phyloP scores from a whole-genome alignment of 2,329 filamentous ascomycete species.

The Cladosporium sp. region DNA sequence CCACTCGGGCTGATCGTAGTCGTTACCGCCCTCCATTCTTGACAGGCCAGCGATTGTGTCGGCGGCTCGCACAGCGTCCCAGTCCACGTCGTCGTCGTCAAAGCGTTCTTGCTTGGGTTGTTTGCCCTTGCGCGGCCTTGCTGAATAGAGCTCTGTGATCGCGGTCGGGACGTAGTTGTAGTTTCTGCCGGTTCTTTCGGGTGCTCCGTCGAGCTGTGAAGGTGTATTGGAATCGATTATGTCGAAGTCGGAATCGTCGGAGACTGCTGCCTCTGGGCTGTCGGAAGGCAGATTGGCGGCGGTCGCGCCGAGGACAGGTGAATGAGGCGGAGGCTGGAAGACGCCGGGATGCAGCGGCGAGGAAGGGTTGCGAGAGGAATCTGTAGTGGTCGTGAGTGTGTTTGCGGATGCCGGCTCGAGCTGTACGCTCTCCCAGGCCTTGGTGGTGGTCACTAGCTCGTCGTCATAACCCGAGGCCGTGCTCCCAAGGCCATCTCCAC shows the following conservation, averaged over 20 bases:
- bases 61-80: conserved; percentile 6
- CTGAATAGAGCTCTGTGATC: background rate
- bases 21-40: conserved; percentile 41
- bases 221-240: conserved; percentile 8
- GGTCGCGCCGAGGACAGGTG: background rate
- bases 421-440: conserved; percentile 2
- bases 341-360: conserved; percentile 7
- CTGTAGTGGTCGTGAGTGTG: background rate
- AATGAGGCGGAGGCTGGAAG: conserved; percentile 10
- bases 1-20: conserved; percentile 83
- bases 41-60: background rate
- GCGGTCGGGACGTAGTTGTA: conserved; percentile 5
- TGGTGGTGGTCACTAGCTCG: background rate
- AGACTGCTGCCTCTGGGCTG: background rate
- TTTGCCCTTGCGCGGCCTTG: background rate
- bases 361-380: background rate
- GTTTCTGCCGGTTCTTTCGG: background rate
- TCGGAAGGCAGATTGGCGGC: background rate
- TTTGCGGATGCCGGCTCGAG: background rate
- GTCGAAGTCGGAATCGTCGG: conserved; percentile 16
- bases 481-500: background rate
- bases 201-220: conserved; percentile 11
- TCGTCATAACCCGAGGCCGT: conserved; percentile 14
- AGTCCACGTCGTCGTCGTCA: background rate
- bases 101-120: background rate